A percentile compares a stretch with the other conserved stretches of the same genome.
These are phyloP conservation scores for Talaromyces piceae DNA, from an alignment of 2,329 filamentous ascomycete species.

Conservation along the genomic window DNA sequence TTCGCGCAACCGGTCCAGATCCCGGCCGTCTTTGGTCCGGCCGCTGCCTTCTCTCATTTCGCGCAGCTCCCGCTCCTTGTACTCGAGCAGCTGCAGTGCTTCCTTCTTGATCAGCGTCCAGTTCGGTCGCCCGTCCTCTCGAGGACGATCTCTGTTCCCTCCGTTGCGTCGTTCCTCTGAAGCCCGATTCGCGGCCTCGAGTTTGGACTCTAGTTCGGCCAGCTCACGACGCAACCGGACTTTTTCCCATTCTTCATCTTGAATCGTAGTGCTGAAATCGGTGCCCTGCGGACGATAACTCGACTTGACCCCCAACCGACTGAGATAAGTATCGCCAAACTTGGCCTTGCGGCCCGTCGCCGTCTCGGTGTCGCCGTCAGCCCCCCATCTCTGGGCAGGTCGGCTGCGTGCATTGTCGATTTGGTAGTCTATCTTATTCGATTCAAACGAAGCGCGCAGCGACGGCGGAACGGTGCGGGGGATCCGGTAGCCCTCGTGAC, in stretches of 20 bases:
- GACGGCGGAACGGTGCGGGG: conserved; percentile 85
- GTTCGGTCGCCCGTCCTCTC: conserved; percentile 65
- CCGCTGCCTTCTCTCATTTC: conserved; percentile 56
- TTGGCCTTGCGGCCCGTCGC: conserved; percentile 86
- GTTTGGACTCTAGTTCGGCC: conserved; percentile 78
- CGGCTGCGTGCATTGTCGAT: conserved; percentile 59
- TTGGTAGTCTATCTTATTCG: conserved; percentile 94
- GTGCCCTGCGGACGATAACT: conserved; percentile 78
- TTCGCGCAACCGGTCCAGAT: conserved; percentile 69
- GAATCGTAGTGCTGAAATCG: conserved; percentile 77
- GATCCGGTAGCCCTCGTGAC: conserved; percentile 91
- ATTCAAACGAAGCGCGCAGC: conserved; percentile 85
- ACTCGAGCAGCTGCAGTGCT: conserved; percentile 87
- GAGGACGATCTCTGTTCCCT: conserved; percentile 32
- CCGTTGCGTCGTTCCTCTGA: conserved; percentile 52
- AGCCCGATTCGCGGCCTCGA: conserved; percentile 70
- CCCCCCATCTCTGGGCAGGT: conserved; percentile 68
- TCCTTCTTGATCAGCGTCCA: conserved; percentile 91
- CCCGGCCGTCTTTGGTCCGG: conserved; percentile 56
- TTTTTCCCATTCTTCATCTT: conserved; percentile 93
- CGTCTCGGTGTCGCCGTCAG: conserved; percentile 66
- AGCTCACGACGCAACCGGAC: conserved; percentile 91
- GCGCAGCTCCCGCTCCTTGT: conserved; percentile 76
- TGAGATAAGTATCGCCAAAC: conserved; percentile 95
- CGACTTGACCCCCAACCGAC: conserved; percentile 72